Evolutionary conservation across 306 rosid genomes (phyloP), one percentile per base, ranked within the genome.

Genomic region (Lathyrus aphaca): DNA sequence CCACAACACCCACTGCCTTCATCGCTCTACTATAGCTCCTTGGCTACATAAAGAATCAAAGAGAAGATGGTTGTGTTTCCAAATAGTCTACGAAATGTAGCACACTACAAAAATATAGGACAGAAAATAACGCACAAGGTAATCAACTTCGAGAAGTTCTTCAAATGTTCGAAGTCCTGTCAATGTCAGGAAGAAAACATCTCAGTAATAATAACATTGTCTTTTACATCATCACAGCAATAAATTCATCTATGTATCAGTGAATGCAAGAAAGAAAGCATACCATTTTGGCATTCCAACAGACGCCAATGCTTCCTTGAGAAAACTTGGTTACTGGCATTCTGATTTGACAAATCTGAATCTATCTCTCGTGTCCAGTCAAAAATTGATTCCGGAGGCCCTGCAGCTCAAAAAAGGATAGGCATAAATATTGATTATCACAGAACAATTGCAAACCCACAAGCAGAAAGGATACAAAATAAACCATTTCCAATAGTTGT

Each of bases 1-100:
- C 99, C 84, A 94, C 99, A 57, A 94, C 96, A 71, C 99, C 99
- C 65, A 86, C 97, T 74, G 99, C 99, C 83, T 94, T 94, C 99
- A 94, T 94, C 74, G 99, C 99, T 77, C 92, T 86, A 81, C 99
- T 89, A 76, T 85, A 91, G 81, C 97, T 94, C 89, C 99, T 87
- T 66, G 99, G 99, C 99, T 94, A 82, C 90, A 86, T 23, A 70
- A 59, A 70, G 66, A 86, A 74, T 75, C 75, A 72, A 66, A 74
- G 37, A 67, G 75, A 78, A 51, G 64, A 75, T 75, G 25, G 63
- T 73, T 71, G 70, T 64, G 72, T 75, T 37, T 45, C 75, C 30
- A 55, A 72, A 65, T 53, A 69, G 46, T 57, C 42, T 30, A 19
- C 51, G 10, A 64, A 51, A 73, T 38, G 25, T 73, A 66, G 63